Base-by-base conservation (phyloP, 257 asterid genomes). In the Petrea volubilis region DNA sequence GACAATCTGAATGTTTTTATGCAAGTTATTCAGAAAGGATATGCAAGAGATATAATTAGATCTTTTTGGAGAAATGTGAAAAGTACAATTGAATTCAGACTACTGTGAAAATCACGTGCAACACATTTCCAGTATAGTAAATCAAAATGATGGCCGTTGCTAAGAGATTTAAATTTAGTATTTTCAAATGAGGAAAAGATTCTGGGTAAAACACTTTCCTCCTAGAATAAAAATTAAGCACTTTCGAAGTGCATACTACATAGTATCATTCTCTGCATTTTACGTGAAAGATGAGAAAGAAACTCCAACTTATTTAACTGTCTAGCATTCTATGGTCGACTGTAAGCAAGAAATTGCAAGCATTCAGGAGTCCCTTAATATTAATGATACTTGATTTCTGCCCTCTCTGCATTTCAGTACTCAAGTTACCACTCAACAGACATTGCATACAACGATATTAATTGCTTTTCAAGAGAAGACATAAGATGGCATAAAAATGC, bases 71-170 rank as follows among this genome's bases (percentile, higher is more conserved):
- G 27, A 5, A 59, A 28, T 28, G 64, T 34, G 28, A 44, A 41
- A 65, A 66, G 6, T 27, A 18, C 50, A 41, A 60, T 67, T 58
- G 51, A 44, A 67, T 46, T 43, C 25, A 34, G 74, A 57, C 23
- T 65, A 41, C 14, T 14, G 21, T 28, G 23, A 20, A 34, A 73
- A 46, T 47, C 25, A 61, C 9, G 50, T 12, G 29, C 59, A 23
- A 23, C 20, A 43, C 64, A 77, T 38, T 12, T 38, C 43, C 43
- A 7, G 5, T n/a, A 51, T 27, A 34, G 31, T 36, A 23, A 38
- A 20, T 15, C 66, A 21, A 66, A 64, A 29, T 13, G 25, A 43
- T 51, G 47, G 31, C 24, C 18, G 46, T 20, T 50, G 55, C 47
- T 38, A 58, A 20, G 12, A 34, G 51, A 49, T 49, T 41, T 12